Conservation (phyloP, 352 stramenopile species). For the Pythium sukuiense region DNA sequence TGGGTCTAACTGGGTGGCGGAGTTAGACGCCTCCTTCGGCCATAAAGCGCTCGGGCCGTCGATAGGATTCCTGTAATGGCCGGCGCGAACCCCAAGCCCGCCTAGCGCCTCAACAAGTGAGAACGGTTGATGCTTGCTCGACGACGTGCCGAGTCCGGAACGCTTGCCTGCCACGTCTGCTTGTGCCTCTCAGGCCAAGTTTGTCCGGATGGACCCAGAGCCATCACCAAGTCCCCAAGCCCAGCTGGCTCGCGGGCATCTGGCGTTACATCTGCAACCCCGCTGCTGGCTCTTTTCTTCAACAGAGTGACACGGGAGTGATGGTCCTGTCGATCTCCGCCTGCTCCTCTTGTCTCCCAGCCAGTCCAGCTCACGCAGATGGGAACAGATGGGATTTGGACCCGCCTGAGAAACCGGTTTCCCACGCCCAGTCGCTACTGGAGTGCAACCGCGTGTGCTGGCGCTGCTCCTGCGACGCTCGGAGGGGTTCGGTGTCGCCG, state of each 20-base stretch:
- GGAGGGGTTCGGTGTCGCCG: not conserved
- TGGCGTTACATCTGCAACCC: conserved; percentile 10
- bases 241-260: conserved; percentile 2
- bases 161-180: not conserved
- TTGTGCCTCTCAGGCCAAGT: not conserved
- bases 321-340: not conserved
- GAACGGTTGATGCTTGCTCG: conserved; percentile 5
- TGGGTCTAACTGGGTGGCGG: not conserved
- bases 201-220: not conserved
- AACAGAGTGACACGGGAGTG: not conserved
- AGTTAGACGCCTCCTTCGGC: not conserved
- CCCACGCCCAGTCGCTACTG: not conserved
- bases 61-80: conserved; percentile 7
- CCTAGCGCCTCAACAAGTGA: conserved; percentile 5
- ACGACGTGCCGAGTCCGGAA: not conserved
- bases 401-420: conserved; percentile 1
- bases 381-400: not conserved
- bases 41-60: not conserved
- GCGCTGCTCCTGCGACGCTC: not conserved
- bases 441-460: not conserved
- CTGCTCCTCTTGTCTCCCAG: not conserved
- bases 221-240: not conserved
- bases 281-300: conserved; percentile 5
- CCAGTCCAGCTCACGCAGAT: conserved; percentile 3
- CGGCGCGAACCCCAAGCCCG: conserved; percentile 3